Evolutionary conservation across 805 yeast species (phyloP).

Genomic region (Candida taoyuanica): DNA sequence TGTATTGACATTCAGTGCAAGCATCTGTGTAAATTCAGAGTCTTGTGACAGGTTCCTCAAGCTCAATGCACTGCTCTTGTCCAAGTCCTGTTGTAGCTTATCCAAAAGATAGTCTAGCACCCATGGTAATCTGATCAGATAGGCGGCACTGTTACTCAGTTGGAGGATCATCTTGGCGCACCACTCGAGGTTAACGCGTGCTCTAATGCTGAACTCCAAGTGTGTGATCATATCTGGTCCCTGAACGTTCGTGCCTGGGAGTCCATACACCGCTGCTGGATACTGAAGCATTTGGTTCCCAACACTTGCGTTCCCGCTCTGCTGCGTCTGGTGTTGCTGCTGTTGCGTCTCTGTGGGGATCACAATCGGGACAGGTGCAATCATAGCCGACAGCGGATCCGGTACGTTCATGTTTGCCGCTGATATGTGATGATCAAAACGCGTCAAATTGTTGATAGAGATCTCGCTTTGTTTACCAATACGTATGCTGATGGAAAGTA

Average conservation of each 20-base stretch:
- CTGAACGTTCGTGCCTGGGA: slow-evolving; percentile 19
- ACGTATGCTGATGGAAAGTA: too few relatives aligned
- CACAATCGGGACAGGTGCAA: slow-evolving; percentile 10
- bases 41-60: slow-evolving; percentile 84
- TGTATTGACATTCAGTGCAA: slow-evolving; percentile 52
- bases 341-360: slow-evolving; percentile 4
- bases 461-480: not conserved
- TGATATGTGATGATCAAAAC: not conserved
- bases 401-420: slow-evolving; percentile 4
- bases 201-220: slow-evolving; percentile 21
- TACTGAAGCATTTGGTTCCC: slow-evolving; percentile 3
- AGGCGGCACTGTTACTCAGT: slow-evolving; percentile 22
- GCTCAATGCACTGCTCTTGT: slow-evolving; percentile 37
- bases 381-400: slow-evolving; percentile 3
- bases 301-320: too few relatives aligned
- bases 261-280: slow-evolving; percentile 12
- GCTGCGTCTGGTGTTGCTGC: too few relatives aligned
- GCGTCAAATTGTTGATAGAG: not conserved
- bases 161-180: slow-evolving; percentile 21
- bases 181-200: slow-evolving; percentile 25
- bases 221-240: slow-evolving; percentile 26
- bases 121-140: slow-evolving; percentile 21
- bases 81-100: slow-evolving; percentile 14
- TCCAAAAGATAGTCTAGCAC: slow-evolving; percentile 22
- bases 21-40: slow-evolving; percentile 70